A percentile compares a stretch with the other conserved stretches of the same genome.
These are phyloP conservation scores for Boletus subparvulus DNA, from an alignment of 768 basidiomycete genomes.

Conservation along the genomic window DNA sequence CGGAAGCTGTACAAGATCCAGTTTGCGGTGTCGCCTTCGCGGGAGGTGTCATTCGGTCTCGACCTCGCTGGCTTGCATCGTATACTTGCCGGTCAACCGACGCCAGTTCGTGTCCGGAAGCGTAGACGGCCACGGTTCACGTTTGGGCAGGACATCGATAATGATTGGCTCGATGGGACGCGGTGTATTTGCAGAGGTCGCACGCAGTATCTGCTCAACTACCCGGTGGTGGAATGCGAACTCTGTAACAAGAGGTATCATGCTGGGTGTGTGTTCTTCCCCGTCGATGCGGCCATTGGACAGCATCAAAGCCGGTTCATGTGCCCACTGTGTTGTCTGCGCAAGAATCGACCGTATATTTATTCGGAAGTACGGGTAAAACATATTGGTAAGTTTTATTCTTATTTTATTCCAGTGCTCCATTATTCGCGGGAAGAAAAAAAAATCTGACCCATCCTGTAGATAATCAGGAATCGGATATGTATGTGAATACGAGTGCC, in stretches of 20 bases:
- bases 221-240: constrained; percentile 67
- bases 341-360: constrained; percentile 68
- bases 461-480: constrained; percentile 51
- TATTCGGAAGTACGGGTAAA: constrained; percentile 77
- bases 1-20: constrained; percentile 87
- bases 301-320: constrained; percentile 46
- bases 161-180: constrained; percentile 71
- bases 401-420: background rate
- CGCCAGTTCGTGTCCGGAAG: constrained; percentile 50
- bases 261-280: constrained; percentile 73
- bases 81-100: constrained; percentile 68
- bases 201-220: constrained; percentile 56
- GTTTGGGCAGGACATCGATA: constrained; percentile 75
- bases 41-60: constrained; percentile 77
- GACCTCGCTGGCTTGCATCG: constrained; percentile 83
- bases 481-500: constrained; percentile 67
- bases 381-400: constrained; percentile 49
- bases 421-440: background rate
- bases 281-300: constrained; percentile 41
- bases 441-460: constrained; percentile 12
- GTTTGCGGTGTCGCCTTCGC: constrained; percentile 81
- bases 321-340: constrained; percentile 77
- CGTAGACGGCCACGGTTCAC: constrained; percentile 60
- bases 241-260: constrained; percentile 68
- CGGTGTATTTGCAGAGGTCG: constrained; percentile 80